Conservation (phyloP, 495 filamentous ascomycete species). For the Rhizodiscina lignyota region DNA sequence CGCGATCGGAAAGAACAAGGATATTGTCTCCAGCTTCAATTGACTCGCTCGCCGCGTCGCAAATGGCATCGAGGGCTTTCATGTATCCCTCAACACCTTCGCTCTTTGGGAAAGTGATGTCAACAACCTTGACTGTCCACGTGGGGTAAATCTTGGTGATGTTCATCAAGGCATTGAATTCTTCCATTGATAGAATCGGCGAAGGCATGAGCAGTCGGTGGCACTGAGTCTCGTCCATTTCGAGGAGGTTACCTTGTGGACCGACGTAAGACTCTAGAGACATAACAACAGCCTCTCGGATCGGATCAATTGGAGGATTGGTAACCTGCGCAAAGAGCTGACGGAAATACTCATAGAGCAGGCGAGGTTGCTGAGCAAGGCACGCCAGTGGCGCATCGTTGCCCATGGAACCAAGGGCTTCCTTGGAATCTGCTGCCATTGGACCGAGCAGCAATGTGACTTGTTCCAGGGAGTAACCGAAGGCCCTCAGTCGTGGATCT, state of each 20-base stretch:
- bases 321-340: slow-evolving; percentile 99
- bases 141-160: slow-evolving; percentile 56
- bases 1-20: slow-evolving; percentile 82
- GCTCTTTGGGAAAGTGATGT: slow-evolving; percentile 85
- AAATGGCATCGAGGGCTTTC: slow-evolving; percentile 78
- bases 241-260: slow-evolving; percentile 90
- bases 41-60: slow-evolving; percentile 67
- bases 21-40: slow-evolving; percentile 75
- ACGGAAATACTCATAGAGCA: slow-evolving; percentile 96
- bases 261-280: slow-evolving; percentile 95
- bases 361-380: slow-evolving; percentile 71
- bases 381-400: slow-evolving; percentile 95
- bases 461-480: slow-evolving; percentile 95
- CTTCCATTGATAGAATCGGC: slow-evolving; percentile 76
- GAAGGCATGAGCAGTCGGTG: slow-evolving; percentile 74
- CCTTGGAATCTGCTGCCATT: slow-evolving; percentile 98
- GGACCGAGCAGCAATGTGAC: slow-evolving; percentile 85
- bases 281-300: slow-evolving; percentile 98
- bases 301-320: slow-evolving; percentile 96
- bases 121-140: slow-evolving; percentile 89
- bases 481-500: slow-evolving; percentile 71
- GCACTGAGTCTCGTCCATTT: slow-evolving; percentile 87
- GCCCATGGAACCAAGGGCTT: slow-evolving; percentile 98
- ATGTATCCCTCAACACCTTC: slow-evolving; percentile 79
- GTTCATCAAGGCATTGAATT: slow-evolving; percentile 80